These are phyloP conservation scores for Torulaspora pretoriensis DNA, from an alignment of 1,139 yeast genomes.

Conservation along the genomic window DNA sequence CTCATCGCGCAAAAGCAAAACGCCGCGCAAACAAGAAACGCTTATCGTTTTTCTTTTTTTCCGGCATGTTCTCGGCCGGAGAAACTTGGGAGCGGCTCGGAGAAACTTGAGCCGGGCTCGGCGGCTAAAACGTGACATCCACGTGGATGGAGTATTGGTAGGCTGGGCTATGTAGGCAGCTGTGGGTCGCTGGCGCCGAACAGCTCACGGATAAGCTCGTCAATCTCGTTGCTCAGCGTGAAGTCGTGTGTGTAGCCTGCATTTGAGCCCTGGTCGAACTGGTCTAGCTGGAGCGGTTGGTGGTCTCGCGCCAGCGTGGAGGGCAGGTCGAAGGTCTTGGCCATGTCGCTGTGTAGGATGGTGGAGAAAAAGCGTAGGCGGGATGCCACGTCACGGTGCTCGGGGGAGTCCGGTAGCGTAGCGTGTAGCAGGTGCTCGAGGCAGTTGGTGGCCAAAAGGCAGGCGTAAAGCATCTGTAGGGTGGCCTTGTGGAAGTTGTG, in stretches of 20 bases:
- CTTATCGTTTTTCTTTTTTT: neutral
- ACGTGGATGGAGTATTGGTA: neutral
- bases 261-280: neutral
- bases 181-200: slow-evolving; percentile 21
- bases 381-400: slow-evolving; percentile 14
- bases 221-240: slow-evolving; percentile 36
- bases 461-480: slow-evolving; percentile 35
- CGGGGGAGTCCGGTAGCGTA: slow-evolving; percentile 18
- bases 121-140: neutral
- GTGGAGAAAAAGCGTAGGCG: slow-evolving; percentile 27
- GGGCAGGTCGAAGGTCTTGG: slow-evolving; percentile 31
- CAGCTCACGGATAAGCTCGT: slow-evolving; percentile 34
- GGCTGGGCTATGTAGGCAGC: neutral
- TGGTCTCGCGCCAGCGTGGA: slow-evolving; percentile 17
- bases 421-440: slow-evolving; percentile 8
- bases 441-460: slow-evolving; percentile 33
- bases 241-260: slow-evolving; percentile 27
- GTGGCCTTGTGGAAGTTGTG: slow-evolving; percentile 28
- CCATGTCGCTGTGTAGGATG: slow-evolving; percentile 26
- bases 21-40: slow-evolving; percentile 8
- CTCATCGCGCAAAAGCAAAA: slow-evolving; percentile 8
- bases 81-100: too few species aligned
- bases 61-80: too few species aligned
- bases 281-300: neutral
- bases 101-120: neutral